Base-by-base conservation (phyloP, 2,329 filamentous ascomycete genomes). In the Arthrocladium fulminans region DNA sequence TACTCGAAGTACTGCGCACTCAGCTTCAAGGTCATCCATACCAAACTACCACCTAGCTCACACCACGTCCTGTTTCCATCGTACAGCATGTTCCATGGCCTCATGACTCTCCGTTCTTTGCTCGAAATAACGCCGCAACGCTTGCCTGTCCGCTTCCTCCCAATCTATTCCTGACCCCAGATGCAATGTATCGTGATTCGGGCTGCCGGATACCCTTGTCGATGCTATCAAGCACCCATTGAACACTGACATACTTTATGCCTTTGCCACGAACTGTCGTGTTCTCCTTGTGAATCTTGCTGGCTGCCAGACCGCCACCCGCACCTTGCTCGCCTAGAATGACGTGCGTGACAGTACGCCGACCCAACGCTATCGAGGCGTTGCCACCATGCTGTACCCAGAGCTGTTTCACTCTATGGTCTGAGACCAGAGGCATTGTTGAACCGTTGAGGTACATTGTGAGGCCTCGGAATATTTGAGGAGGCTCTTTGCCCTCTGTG, bases 361-460 rank as follows among this genome's bases (percentile, higher is more conserved):
- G 77, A 8, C 79, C 83, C 8, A 94, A 77, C 50, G 80, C 74
- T 29, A 88, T 75, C 2, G 86, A 83, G 57, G 87, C 73, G 35
- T 68, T 72, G 1, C 80, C 90, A 17, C 89, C 90, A 61, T 94
- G 80, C 49, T 80, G 73, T 3, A 76, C 79, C 30, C 96, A 75
- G 13, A 94, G 65, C 48, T 82, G 81, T 71, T 92, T 94, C 49
- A 96, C 76, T 62, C 79, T 84, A 69, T 94, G 86, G 65, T 96
- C 89, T 12, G 86, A 94, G 53, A 95, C 77, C 20, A 80, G 66
- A 1, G 89, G 88, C 51, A 81, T 76, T 2, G 88, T 94, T 56
- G 85, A 89, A 52, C 88, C 88, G 65, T 95, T 95, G 65, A 96
- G 77, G 67, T 90, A 92, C 58, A 95, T 76, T 45, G 79, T 81